phyloP scores from a whole-genome alignment of 257 asterid genomes.

The Salvia splendens region DNA sequence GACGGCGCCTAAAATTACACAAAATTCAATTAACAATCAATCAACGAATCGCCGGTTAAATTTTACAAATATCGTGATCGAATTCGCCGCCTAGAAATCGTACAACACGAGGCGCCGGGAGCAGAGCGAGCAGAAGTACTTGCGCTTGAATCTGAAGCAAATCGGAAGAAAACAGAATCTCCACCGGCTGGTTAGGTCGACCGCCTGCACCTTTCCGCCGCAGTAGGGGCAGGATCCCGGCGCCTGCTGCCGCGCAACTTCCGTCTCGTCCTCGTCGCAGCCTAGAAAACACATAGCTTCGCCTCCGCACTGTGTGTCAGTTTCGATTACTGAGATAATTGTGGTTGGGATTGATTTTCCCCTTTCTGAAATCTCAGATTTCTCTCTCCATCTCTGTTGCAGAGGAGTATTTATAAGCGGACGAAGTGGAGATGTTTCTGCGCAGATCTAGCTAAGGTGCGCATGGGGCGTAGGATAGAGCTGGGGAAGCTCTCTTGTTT shows the following conservation, averaged over 20 bases:
- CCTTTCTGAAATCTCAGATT: background rate
- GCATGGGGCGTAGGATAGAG: constrained; percentile 27
- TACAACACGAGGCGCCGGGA: constrained; percentile 53
- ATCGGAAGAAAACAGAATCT: constrained; percentile 51
- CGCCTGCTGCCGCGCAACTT: constrained; percentile 51
- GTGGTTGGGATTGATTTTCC: background rate
- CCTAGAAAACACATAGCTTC: constrained; percentile 41
- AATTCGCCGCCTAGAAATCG: constrained; percentile 22
- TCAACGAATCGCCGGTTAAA: background rate
- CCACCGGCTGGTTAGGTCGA: constrained; percentile 45
- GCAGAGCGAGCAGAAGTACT: constrained; percentile 55
- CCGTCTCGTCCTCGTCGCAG: constrained; percentile 56
- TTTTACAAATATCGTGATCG: background rate
- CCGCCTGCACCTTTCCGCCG: constrained; percentile 64
- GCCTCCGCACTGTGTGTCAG: constrained; percentile 12
- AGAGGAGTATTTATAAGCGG: constrained; percentile 21
- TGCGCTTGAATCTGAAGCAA: constrained; percentile 61
- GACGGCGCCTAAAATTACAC: background rate
- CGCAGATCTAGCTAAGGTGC: constrained; percentile 33
- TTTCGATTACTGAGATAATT: background rate
- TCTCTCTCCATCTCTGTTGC: background rate
- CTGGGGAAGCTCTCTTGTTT: background rate
- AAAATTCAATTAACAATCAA: background rate
- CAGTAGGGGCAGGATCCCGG: constrained; percentile 59
- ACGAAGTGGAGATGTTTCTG: constrained; percentile 32